Evolutionary conservation across 441 rosid species (phyloP).

Genomic region (Populus hybrid): DNA sequence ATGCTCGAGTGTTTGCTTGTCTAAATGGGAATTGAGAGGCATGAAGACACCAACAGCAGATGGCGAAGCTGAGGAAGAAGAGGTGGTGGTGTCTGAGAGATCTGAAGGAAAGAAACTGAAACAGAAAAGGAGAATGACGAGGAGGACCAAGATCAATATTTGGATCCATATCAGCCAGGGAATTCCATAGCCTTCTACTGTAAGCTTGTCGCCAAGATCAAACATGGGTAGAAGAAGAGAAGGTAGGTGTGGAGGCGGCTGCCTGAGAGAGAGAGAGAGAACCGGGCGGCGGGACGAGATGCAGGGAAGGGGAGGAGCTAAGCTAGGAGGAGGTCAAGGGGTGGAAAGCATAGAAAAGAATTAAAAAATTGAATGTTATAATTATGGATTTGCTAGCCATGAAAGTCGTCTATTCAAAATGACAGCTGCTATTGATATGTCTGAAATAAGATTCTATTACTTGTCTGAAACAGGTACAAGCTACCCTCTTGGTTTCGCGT

Average conservation of each 20-base stretch:
- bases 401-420: no score
- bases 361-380: no score
- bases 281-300: not conserved
- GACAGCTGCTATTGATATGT: no score
- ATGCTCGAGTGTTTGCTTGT: conserved; percentile 7
- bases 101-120: conserved; percentile 25
- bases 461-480: no score
- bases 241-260: not conserved
- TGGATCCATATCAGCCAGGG: conserved; percentile 58
- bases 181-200: conserved; percentile 31
- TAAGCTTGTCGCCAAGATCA: conserved; percentile 41
- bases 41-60: not conserved
- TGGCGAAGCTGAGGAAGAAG: conserved; percentile 10
- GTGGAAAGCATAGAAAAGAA: not conserved
- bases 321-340: not conserved
- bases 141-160: conserved; percentile 29
- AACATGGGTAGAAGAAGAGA: conserved; percentile 20
- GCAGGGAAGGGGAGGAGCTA: not conserved
- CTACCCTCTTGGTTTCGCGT: no score
- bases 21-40: not conserved
- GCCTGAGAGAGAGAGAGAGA: no score
- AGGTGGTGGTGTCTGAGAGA: conserved; percentile 7
- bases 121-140: conserved; percentile 32
- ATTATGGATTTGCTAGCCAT: no score
- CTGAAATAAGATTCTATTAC: no score